Evolutionary conservation across 192 early-diverging fungal species (phyloP).

Genomic region (Podila minutissima): DNA sequence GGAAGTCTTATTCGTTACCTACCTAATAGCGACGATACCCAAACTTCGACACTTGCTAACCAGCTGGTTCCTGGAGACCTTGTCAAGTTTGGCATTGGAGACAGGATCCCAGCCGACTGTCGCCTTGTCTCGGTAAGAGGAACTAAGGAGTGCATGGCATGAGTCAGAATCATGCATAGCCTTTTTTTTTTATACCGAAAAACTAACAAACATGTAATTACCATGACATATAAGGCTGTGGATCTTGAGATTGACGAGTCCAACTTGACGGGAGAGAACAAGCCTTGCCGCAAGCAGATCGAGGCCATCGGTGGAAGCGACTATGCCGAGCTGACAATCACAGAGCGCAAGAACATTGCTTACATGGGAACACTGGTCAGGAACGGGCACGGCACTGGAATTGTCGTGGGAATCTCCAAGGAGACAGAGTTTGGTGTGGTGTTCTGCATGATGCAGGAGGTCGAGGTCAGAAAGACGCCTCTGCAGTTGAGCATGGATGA

Average conservation of each 20-base stretch:
- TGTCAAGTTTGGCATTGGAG: conserved; percentile 85
- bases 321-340: conserved; percentile 66
- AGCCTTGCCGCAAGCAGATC: conserved; percentile 77
- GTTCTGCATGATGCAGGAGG: conserved; percentile 93
- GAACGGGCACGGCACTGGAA: conserved; percentile 86
- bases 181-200: background rate
- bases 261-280: conserved; percentile 87
- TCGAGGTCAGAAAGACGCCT: conserved; percentile 91
- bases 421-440: conserved; percentile 96
- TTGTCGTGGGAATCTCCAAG: conserved; percentile 91
- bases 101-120: conserved; percentile 94
- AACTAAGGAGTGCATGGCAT: background rate
- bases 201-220: background rate
- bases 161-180: no score
- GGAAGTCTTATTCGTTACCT: background rate
- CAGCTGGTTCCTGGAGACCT: conserved; percentile 95
- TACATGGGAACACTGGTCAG: conserved; percentile 96
- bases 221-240: conserved; percentile 52
- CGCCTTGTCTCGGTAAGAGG: conserved; percentile 71
- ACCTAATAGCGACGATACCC: conserved; percentile 65
- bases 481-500: conserved; percentile 96
- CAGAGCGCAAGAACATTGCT: conserved; percentile 87
- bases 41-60: conserved; percentile 72
- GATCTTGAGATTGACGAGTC: conserved; percentile 95
- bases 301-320: conserved; percentile 58